Evolutionary conservation across 805 yeast genomes (phyloP), one percentile per base, ranked within the genome.

Genomic region (Kockiozyma suomiensis): DNA sequence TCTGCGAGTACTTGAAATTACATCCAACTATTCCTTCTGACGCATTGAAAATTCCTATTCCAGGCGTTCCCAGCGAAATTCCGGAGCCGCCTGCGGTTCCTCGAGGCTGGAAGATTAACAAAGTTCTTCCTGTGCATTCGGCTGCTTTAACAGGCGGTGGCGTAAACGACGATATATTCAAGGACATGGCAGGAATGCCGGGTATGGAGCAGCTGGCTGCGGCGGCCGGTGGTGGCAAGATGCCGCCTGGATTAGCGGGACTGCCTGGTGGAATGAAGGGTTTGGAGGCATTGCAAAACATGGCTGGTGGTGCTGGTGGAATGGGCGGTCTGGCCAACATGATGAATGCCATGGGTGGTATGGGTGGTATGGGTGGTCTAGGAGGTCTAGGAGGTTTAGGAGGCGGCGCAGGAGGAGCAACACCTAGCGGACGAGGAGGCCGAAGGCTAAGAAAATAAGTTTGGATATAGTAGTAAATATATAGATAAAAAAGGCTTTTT

Each of bases 71-170:
- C 38, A 49, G 60, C 46, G 65, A 64, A 28, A 51, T 52, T 26
- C 63, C 70, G 78, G 80, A 67, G 78, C 82, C 74, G 73, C 87
- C 69, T 46, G 96, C 96, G 10, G 78, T 75, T 58, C 97, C 96
- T n/a, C 83, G 84, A 67, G 97, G 97, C 12, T 87, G 88, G 79
- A 83, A 80, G 69, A 87, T 92, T 89, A 90, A 88, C 73, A 82
- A 85, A 1, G 85, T 93, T 47, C 90, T 92, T 13, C 99, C 99
- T n/a, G 79, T 90, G 32, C 90, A 87, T 69, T 86, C 96, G 55
- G 84, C 87, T 19, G 84, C 87, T 47, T 80, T 92, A 46, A 81
- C 89, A 79, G 92, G 88, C 32, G 90, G 88, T 68, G 97, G 97
- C 53, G 85, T 85, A 80, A 85, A 91, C 1, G 90, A 74, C 35